phyloP scores from a whole-genome alignment of 2,329 filamentous ascomycete genomes.

The Helotiales sp. region DNA sequence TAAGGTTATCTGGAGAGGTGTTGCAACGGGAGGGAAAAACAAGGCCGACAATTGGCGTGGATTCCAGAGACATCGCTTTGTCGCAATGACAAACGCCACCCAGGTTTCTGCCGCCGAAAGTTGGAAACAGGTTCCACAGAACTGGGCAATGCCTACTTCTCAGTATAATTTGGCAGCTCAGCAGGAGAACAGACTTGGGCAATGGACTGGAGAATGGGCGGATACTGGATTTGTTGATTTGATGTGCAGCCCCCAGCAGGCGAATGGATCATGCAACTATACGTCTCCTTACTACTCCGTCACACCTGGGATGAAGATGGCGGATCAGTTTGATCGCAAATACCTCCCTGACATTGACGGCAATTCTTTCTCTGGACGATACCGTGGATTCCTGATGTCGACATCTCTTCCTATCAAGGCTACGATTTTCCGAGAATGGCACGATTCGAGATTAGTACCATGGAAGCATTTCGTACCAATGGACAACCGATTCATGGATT shows the following conservation, averaged over 20 bases:
- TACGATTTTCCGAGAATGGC: conserved; percentile 79
- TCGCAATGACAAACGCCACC: conserved; percentile 53
- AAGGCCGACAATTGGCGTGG: conserved; percentile 50
- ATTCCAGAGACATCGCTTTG: conserved; percentile 58
- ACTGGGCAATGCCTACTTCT: conserved; percentile 53
- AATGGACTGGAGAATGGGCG: conserved; percentile 34
- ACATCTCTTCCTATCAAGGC: conserved; percentile 74
- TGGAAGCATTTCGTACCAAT: conserved; percentile 86
- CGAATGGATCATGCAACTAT: conserved; percentile 47
- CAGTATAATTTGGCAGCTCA: conserved; percentile 46
- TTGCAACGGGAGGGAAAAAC: conserved; percentile 59
- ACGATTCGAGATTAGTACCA: conserved; percentile 69
- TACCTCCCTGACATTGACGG: conserved; percentile 79
- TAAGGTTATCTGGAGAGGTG: conserved; percentile 62
- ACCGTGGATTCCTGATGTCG: conserved; percentile 67
- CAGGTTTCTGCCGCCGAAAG: conserved; percentile 34
- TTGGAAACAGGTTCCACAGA: conserved; percentile 42
- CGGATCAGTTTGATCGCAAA: conserved; percentile 60
- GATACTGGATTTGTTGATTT: conserved; percentile 40
- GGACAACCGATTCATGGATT: conserved; percentile 72
- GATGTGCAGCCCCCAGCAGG: conserved; percentile 46
- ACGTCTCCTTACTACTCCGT: conserved; percentile 43
- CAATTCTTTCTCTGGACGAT: conserved; percentile 69
- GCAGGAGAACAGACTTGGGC: conserved; percentile 44
- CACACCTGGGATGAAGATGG: conserved; percentile 49